Conservation (phyloP, 306 rosid genomes). For the Notholithocarpus densiflorus region DNA sequence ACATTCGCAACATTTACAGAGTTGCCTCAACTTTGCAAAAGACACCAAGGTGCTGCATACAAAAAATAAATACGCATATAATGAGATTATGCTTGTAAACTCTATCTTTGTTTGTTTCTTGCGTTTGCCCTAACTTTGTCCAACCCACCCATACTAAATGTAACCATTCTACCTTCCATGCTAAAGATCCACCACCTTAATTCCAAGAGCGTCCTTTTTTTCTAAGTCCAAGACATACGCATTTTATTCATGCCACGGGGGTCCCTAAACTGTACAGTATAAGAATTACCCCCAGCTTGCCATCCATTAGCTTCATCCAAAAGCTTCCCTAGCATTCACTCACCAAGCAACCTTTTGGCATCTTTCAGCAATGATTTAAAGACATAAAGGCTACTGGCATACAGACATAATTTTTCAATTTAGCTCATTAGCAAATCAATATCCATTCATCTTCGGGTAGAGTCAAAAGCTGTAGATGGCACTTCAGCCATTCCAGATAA, state of each 20-base stretch:
- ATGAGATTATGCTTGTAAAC: conserved; percentile 17
- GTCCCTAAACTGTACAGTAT: conserved; percentile 39
- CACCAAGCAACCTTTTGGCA: conserved; percentile 30
- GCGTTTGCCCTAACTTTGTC: conserved; percentile 30
- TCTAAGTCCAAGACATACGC: background rate
- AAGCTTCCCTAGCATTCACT: conserved; percentile 24
- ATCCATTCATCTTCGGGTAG: conserved; percentile 46
- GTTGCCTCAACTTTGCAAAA: conserved; percentile 12
- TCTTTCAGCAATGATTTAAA: conserved; percentile 21
- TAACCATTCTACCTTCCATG: conserved; percentile 22
- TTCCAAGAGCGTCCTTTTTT: conserved; percentile 7
- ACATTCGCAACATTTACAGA: conserved; percentile 28
- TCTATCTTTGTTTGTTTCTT: conserved; percentile 19
- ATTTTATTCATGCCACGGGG: conserved; percentile 32
- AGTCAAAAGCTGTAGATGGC: conserved; percentile 45
- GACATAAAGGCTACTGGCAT: conserved; percentile 23
- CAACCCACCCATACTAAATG: conserved; percentile 18
- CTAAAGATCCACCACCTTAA: conserved; percentile 26
- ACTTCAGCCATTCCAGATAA: conserved; percentile 45
- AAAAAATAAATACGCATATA: conserved; percentile 24
- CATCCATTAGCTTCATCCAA: conserved; percentile 32
- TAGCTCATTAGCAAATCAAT: conserved; percentile 7
- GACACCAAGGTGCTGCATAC: conserved; percentile 26
- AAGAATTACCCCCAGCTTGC: conserved; percentile 36
- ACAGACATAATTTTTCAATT: conserved; percentile 30